Base-by-base conservation (phyloP, 495 filamentous ascomycete species). In the Podospora bellae-mahoneyi region DNA sequence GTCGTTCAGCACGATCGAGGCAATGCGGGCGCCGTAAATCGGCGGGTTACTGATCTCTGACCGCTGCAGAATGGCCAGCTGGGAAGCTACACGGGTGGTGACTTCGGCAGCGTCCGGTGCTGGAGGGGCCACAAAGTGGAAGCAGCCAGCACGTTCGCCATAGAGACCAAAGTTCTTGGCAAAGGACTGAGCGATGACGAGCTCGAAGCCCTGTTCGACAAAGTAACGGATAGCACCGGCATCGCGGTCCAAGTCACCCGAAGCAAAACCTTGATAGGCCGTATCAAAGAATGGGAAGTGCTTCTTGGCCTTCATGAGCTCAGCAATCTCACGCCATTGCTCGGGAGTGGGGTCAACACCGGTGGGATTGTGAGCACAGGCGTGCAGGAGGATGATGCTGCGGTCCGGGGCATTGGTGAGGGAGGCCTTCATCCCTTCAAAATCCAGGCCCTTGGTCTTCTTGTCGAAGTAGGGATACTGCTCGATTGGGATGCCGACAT, bases 101-200 rank as follows among this genome's bases (percentile, higher is more conserved):
- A 83, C 86, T n/a, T 84, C 79, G 60, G 81, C 67, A 1, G 92
- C 90, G 55, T 92, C 88, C 4, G 88, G 61, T 0, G 87, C 84
- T 0, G 94, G 89, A 0, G 88, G 80, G 1, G 93, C 90, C 59
- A 99, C 89, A 75, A 92, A 95, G 78, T 99, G 95, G 89, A 98
- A 99, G 73, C 91, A 94, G 44, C 95, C 95, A 4, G 92, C 93
- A 71, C 95, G 92, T 84, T 99, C 90, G 69, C 94, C 94, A 78
- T 99, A 99, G 23, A 99, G 85, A 68, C 95, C 95, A 75, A 99
- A 96, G 86, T 99, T 99, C 86, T 99, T 99, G 69, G 95, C 94
- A 78, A 97, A 99, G 26, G 91, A 94, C 83, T 99, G 94, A 5
- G 95, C 96, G 65, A 98, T 86, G 73, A 93, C 91, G 39, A 97